A percentile compares a stretch with the other conserved stretches of the same genome.
phyloP scores from a whole-genome alignment of 129 eudicot genomes.

The Saussurea involucrata region DNA sequence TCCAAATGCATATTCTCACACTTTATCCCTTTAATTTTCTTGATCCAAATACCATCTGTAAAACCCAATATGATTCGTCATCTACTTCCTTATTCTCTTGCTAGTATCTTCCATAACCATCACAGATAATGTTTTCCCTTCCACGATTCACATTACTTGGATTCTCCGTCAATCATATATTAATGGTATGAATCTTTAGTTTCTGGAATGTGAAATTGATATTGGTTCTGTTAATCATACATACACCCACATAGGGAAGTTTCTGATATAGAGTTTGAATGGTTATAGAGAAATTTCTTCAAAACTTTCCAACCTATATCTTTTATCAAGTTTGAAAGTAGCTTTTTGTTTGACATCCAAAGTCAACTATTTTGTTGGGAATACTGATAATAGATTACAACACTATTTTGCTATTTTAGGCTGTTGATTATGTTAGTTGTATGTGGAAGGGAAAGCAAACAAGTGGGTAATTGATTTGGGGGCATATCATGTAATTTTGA shows the following conservation, averaged over 20 bases:
- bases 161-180: constrained; percentile 1
- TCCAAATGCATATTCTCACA: constrained; percentile 3
- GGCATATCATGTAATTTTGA: background rate
- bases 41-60: background rate
- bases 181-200: constrained; percentile 9
- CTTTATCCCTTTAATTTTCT: background rate
- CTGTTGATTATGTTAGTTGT: background rate
- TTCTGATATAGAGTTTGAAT: background rate
- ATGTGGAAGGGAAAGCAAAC: background rate
- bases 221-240: background rate
- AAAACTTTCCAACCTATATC: background rate
- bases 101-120: background rate
- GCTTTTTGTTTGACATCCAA: background rate
- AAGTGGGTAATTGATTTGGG: background rate
- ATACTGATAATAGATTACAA: background rate
- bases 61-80: background rate
- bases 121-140: constrained; percentile 17
- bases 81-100: background rate
- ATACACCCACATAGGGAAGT: background rate
- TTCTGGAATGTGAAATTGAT: background rate
- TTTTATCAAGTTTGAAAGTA: background rate
- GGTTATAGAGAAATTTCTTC: background rate
- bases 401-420: background rate
- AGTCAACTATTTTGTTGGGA: background rate
- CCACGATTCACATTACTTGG: constrained; percentile 7